Conservation (phyloP, 768 basidiomycete genomes). For the Termitomyces sp. region DNA sequence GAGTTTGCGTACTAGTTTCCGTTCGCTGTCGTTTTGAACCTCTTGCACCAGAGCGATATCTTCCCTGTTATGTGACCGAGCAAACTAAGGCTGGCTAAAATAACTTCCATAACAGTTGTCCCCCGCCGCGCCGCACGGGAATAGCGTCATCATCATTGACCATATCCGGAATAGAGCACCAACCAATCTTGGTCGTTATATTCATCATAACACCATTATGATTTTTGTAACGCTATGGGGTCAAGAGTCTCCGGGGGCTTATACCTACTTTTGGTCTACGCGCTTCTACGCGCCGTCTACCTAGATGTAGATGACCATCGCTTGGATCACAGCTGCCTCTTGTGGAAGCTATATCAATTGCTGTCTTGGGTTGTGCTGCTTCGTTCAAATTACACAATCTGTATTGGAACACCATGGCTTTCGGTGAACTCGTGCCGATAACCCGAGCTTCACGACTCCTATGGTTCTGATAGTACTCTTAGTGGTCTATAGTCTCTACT, state of each 20-base stretch:
- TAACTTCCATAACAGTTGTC: background rate
- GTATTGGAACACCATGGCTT: background rate
- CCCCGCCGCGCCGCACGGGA: background rate
- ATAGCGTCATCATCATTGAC: background rate
- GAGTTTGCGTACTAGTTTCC: too few relatives aligned
- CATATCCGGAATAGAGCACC: background rate
- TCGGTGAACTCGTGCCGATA: conserved; percentile 2
- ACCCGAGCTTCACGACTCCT: background rate
- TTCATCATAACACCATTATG: background rate
- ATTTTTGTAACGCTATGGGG: background rate
- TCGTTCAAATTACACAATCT: background rate
- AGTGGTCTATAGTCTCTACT: background rate
- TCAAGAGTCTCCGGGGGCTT: conserved; percentile 11
- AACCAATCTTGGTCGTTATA: background rate
- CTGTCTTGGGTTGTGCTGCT: background rate
- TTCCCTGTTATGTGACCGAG: background rate
- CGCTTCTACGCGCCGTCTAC: too few relatives aligned
- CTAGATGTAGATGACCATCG: background rate
- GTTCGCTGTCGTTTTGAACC: too few relatives aligned
- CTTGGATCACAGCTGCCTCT: conserved; percentile 9
- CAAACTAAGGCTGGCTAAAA: too few relatives aligned
- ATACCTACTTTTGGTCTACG: conserved; percentile 1
- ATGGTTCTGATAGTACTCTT: background rate
- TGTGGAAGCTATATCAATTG: conserved; percentile 7
- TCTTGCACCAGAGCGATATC: background rate